phyloP scores from a whole-genome alignment of 2,329 filamentous ascomycete genomes.

The Sporothrix inflata region DNA sequence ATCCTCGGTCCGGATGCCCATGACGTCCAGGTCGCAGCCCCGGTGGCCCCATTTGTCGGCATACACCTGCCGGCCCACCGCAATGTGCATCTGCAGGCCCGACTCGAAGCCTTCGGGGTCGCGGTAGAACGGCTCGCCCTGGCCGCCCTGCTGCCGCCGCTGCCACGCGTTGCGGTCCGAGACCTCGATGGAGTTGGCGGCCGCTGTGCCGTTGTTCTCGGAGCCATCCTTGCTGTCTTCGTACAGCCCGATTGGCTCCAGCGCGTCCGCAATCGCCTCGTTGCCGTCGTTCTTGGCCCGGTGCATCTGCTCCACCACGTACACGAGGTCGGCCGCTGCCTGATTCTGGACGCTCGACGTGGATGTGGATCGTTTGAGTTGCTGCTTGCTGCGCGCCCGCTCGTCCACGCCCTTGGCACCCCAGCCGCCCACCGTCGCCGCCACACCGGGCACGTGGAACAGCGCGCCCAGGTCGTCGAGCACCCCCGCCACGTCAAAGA shows the following conservation, averaged over 20 bases:
- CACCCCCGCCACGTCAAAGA: constrained; percentile 51
- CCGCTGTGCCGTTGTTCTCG: neutral
- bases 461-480: constrained; percentile 52
- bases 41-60: constrained; percentile 49
- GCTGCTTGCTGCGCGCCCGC: neutral
- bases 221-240: neutral
- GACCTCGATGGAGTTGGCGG: neutral
- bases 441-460: constrained; percentile 47
- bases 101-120: constrained; percentile 49
- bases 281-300: constrained; percentile 47
- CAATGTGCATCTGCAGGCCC: constrained; percentile 50
- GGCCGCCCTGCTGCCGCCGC: constrained; percentile 52
- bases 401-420: neutral
- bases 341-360: too few species aligned
- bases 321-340: constrained; percentile 30
- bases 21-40: constrained; percentile 42
- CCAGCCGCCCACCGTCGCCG: neutral
- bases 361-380: too few species aligned
- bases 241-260: neutral
- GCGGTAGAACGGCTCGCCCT: constrained; percentile 58
- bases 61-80: constrained; percentile 46
- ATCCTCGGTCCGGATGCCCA: constrained; percentile 23
- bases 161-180: constrained; percentile 57
- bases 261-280: constrained; percentile 10
- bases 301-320: constrained; percentile 44